Conservation (phyloP, 1,139 yeast genomes). For the Blastobotrys elegans region DNA sequence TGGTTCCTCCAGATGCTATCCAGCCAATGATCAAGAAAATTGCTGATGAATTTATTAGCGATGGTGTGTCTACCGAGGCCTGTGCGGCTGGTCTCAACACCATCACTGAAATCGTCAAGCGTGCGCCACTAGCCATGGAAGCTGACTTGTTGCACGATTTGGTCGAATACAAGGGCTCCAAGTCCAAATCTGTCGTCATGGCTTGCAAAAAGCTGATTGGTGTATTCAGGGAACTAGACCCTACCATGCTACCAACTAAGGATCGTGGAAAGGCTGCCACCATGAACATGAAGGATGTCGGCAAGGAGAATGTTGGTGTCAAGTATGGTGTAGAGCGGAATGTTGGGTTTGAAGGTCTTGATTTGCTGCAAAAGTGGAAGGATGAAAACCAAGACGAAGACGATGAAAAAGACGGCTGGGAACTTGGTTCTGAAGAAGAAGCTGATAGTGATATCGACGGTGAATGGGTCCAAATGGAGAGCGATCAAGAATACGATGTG, state of each 20-base stretch:
- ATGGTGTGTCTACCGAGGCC: conserved; percentile 96
- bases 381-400: conserved; percentile 52
- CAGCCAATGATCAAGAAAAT: conserved; percentile 76
- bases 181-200: conserved; percentile 87
- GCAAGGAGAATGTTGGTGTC: conserved; percentile 21
- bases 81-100: conserved; percentile 97
- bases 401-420: conserved; percentile 43
- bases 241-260: conserved; percentile 83
- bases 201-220: conserved; percentile 90
- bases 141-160: conserved; percentile 81
- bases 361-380: conserved; percentile 84
- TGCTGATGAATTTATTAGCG: conserved; percentile 96
- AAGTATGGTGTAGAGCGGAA: conserved; percentile 57
- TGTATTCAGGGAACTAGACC: conserved; percentile 88
- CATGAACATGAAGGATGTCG: conserved; percentile 48
- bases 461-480: conserved; percentile 51
- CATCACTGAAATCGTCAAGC: conserved; percentile 81
- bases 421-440: conserved; percentile 42
- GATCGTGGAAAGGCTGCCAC: conserved; percentile 92
- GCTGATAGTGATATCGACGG: conserved; percentile 50
- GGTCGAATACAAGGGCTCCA: conserved; percentile 85
- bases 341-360: conserved; percentile 78
- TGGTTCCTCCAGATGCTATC: conserved; percentile 92
- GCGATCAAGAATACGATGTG: conserved; percentile 50
- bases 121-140: conserved; percentile 94